phyloP scores from a whole-genome alignment of 1,139 yeast genomes.

The Taphrina pruni region DNA sequence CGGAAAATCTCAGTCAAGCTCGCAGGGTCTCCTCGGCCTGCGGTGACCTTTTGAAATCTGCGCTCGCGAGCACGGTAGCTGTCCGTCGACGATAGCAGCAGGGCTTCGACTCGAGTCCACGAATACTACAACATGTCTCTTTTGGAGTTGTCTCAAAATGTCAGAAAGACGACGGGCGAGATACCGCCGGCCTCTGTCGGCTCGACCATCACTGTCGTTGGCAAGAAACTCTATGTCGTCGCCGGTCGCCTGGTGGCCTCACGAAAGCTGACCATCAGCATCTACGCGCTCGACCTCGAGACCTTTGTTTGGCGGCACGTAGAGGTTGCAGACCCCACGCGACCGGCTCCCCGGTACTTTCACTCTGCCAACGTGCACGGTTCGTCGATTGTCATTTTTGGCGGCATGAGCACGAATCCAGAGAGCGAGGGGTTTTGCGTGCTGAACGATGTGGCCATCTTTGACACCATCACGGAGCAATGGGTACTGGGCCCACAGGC shows the following conservation, averaged over 20 bases:
- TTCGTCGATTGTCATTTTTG: constrained; percentile 44
- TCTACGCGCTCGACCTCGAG: constrained; percentile 45
- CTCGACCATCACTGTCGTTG: constrained; percentile 43
- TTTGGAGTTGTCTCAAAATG: constrained; percentile 14
- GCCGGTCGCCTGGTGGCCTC: constrained; percentile 46
- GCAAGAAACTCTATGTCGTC: constrained; percentile 44
- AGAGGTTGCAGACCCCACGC: constrained; percentile 15
- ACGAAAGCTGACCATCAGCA: constrained; percentile 39
- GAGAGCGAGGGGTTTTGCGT: constrained; percentile 39
- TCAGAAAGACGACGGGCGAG: constrained; percentile 40
- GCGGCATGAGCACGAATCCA: constrained; percentile 44
- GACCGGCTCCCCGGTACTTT: constrained; percentile 45
- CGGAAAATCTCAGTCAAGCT: neutral
- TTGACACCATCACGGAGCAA: constrained; percentile 36
- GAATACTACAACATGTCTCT: neutral
- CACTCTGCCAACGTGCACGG: constrained; percentile 44
- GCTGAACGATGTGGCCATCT: constrained; percentile 42
- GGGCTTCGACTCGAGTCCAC: too few relatives aligned
- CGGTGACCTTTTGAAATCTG: too few relatives aligned
- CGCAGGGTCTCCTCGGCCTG: too few relatives aligned
- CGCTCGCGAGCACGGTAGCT: too few relatives aligned
- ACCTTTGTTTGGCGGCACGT: constrained; percentile 44
- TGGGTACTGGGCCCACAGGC: constrained; percentile 30
- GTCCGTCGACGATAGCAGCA: too few relatives aligned
- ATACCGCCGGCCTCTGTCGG: constrained; percentile 47